phyloP scores from a whole-genome alignment of 2,329 filamentous ascomycete genomes.

The Sporothrix curviconia region DNA sequence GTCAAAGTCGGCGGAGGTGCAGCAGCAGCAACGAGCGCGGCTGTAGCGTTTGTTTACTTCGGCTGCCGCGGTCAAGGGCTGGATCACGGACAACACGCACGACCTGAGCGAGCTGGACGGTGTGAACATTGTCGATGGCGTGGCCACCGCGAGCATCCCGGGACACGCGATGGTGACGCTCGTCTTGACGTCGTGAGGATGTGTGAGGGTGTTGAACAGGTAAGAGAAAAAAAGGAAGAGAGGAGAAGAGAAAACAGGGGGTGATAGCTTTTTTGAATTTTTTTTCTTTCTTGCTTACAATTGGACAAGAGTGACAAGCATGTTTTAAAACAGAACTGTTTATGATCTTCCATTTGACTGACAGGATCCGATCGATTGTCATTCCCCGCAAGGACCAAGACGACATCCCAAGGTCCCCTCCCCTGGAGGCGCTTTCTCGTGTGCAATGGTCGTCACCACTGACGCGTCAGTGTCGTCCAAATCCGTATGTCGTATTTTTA shows the following conservation, averaged over 20 bases:
- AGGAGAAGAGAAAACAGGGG: too few relatives aligned
- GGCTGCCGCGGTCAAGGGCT: constrained; percentile 4
- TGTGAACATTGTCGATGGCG: constrained; percentile 1
- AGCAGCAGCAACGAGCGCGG: too few relatives aligned
- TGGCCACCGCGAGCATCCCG: constrained; percentile 11
- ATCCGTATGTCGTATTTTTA: too few relatives aligned
- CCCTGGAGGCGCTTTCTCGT: not conserved
- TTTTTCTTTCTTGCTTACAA: too few relatives aligned
- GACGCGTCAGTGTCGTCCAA: not conserved
- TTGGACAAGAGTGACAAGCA: too few relatives aligned
- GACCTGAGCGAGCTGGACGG: constrained; percentile 9
- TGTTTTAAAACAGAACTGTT: too few relatives aligned
- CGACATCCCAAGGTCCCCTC: too few relatives aligned
- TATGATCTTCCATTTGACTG: not conserved
- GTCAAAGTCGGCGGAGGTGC: constrained; percentile 16
- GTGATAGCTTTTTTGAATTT: too few relatives aligned
- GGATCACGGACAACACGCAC: constrained; percentile 15
- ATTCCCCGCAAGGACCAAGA: too few relatives aligned
- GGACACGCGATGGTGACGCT: constrained; percentile 11
- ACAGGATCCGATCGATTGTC: not conserved
- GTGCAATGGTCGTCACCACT: not conserved
- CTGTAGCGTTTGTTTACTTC: too few relatives aligned
- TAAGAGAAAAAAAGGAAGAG: not conserved
- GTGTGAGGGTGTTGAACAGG: too few relatives aligned
- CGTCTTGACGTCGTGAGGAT: not conserved